Evolutionary conservation across 176 grass and related monocot species (phyloP).

Genomic region (Aechmea fasciata): DNA sequence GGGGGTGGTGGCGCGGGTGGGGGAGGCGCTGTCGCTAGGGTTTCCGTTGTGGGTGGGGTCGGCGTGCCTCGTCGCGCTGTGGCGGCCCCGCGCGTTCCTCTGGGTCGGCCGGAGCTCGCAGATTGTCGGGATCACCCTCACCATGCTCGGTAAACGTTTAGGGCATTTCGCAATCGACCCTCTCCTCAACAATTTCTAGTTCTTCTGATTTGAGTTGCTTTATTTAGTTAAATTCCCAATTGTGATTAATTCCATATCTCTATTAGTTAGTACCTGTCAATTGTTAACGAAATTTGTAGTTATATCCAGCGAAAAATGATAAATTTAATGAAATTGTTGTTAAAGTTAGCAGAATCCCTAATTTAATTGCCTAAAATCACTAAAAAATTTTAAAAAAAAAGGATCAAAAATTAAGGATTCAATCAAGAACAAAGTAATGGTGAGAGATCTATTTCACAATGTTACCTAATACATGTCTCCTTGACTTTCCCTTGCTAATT

Average conservation of each 20-base stretch:
- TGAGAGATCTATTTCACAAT: too few species aligned
- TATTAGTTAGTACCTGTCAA: too few species aligned
- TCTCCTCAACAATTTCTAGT: not conserved
- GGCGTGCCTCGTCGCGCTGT: slow-evolving; percentile 48
- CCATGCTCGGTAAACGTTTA: slow-evolving; percentile 46
- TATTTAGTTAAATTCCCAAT: too few species aligned
- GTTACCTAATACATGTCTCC: not conserved
- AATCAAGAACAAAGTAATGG: too few species aligned
- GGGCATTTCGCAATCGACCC: not conserved
- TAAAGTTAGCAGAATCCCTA: too few species aligned
- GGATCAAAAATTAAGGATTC: too few species aligned
- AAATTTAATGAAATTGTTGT: too few species aligned
- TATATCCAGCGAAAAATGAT: too few species aligned
- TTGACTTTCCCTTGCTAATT: not conserved
- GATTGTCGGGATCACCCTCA: slow-evolving; percentile 58
- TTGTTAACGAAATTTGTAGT: too few species aligned
- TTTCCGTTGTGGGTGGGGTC: slow-evolving; percentile 82
- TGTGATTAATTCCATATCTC: too few species aligned
- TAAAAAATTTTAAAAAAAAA: too few species aligned
- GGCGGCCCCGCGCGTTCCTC: slow-evolving; percentile 52
- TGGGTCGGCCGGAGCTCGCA: slow-evolving; percentile 51
- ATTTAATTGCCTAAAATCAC: too few species aligned
- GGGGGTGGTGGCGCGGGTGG: slow-evolving; percentile 26
- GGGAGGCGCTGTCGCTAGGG: slow-evolving; percentile 55
- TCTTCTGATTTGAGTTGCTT: not conserved